Conservation (phyloP, 495 filamentous ascomycete species). For the Penicillium steckii region DNA sequence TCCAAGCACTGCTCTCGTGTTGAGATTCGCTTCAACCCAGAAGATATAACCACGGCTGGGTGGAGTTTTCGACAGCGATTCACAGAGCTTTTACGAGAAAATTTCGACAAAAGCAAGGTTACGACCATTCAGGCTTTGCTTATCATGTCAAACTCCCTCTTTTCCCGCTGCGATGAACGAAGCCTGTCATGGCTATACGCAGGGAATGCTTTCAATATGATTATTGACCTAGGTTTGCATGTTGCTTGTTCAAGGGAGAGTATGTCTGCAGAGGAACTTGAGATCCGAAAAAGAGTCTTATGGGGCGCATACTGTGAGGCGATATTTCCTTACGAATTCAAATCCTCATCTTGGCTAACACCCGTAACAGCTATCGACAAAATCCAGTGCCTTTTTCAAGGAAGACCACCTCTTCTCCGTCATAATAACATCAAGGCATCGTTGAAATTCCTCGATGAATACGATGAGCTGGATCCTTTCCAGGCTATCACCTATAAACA, state of each 20-base stretch:
- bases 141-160: slow-evolving; percentile 40
- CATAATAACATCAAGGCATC: slow-evolving; percentile 28
- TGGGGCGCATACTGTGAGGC: slow-evolving; percentile 41
- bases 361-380: slow-evolving; percentile 26
- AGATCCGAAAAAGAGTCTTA: slow-evolving; percentile 39
- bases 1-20: slow-evolving; percentile 34
- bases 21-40: slow-evolving; percentile 33
- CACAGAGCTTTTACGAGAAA: slow-evolving; percentile 35
- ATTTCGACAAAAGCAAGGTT: slow-evolving; percentile 41
- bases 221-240: slow-evolving; percentile 48
- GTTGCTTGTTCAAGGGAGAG: slow-evolving; percentile 20
- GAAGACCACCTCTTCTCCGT: slow-evolving; percentile 29
- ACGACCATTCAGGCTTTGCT: slow-evolving; percentile 46
- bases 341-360: not conserved
- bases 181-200: slow-evolving; percentile 47
- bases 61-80: slow-evolving; percentile 37
- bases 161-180: slow-evolving; percentile 38
- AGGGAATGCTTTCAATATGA: slow-evolving; percentile 44
- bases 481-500: slow-evolving; percentile 24
- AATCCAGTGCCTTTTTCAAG: slow-evolving; percentile 36
- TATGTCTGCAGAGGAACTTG: slow-evolving; percentile 38
- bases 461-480: slow-evolving; percentile 34
- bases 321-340: not conserved
- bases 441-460: slow-evolving; percentile 30
- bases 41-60: slow-evolving; percentile 35